These are phyloP conservation scores for Rhododendron mucronatum DNA, from an alignment of 148 eudicot genomes.

Conservation along the genomic window DNA sequence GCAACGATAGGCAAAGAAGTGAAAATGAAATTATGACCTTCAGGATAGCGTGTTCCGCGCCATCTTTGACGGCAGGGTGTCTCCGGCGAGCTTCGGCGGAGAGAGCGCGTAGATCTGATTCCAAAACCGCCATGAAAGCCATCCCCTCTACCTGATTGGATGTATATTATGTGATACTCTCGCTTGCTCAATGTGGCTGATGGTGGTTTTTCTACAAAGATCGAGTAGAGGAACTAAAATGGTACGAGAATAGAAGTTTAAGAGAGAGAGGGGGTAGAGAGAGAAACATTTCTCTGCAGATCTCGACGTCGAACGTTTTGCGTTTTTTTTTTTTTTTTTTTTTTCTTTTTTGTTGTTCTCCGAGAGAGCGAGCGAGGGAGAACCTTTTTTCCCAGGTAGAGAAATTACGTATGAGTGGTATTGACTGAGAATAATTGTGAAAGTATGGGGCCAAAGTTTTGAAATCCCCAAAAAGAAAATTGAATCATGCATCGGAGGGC, in stretches of 20 bases:
- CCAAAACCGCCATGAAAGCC: constrained; percentile 93
- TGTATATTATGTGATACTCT: not conserved
- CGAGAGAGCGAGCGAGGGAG: not conserved
- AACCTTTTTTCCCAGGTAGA: not conserved
- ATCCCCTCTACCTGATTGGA: constrained; percentile 20
- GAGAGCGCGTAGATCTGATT: constrained; percentile 95
- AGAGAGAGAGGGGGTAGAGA: not conserved
- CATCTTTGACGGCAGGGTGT: constrained; percentile 91
- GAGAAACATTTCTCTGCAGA: not conserved
- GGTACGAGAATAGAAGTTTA: not conserved
- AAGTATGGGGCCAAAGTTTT: too few relatives aligned
- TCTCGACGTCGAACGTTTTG: not conserved
- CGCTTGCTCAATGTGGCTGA: constrained; percentile 10
- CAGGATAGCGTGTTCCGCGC: constrained; percentile 94
- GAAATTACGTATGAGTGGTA: too few relatives aligned
- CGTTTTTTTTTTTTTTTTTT: rapidly evolving
- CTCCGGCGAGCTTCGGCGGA: constrained; percentile 97
- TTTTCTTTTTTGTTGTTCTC: not conserved
- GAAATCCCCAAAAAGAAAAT: too few relatives aligned
- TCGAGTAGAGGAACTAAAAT: not conserved
- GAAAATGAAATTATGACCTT: constrained; percentile 42
- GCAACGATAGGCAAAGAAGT: not conserved
- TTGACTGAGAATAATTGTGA: too few relatives aligned
- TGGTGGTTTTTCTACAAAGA: not conserved
- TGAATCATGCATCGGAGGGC: too few relatives aligned